phyloP scores from a whole-genome alignment of 306 rosid genomes.

The Vigna nakashimae region DNA sequence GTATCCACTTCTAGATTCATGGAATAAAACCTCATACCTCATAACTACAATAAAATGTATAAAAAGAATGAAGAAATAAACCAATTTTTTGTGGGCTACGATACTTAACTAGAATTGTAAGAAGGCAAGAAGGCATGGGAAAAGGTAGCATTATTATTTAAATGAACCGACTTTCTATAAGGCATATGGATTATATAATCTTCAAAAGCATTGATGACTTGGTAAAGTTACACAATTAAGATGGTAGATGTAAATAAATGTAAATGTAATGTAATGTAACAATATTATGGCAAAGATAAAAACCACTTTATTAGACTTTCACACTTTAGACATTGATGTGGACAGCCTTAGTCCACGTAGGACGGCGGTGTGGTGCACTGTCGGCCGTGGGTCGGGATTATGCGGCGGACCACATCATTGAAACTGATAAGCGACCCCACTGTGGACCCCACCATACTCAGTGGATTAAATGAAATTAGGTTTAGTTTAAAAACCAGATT shows the following conservation, averaged over 20 bases:
- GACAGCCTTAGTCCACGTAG: conserved; percentile 65
- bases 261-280: neutral
- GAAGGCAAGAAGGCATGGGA: conserved; percentile 1
- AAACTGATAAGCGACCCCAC: conserved; percentile 27
- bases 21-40: neutral
- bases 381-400: conserved; percentile 72
- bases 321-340: conserved; percentile 42
- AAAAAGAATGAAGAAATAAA: neutral
- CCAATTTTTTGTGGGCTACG: neutral
- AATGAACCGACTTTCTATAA: neutral
- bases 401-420: conserved; percentile 78
- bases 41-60: neutral
- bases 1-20: neutral
- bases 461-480: no score
- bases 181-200: conserved; percentile 2
- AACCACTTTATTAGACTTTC: neutral
- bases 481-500: no score
- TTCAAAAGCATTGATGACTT: neutral
- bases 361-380: conserved; percentile 66
- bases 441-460: conserved; percentile 54
- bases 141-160: neutral
- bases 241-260: neutral
- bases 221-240: neutral
- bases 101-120: neutral
- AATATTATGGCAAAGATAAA: neutral